Evolutionary conservation across 805 yeast genomes (phyloP), one percentile per base, ranked within the genome.

Genomic region (Candida orba): DNA sequence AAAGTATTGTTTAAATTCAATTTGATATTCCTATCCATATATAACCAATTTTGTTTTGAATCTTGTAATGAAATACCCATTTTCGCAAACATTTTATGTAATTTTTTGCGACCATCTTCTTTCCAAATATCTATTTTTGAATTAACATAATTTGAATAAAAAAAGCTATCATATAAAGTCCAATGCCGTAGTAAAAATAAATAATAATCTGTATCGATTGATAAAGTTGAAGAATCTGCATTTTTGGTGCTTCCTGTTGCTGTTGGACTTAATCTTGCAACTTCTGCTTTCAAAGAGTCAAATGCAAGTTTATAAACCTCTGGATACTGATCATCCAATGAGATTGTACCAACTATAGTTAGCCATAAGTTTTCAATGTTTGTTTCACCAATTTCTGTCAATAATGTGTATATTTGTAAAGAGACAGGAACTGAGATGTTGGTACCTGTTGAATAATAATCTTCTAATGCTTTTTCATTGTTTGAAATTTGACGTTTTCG

Each of bases 41-140:
- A 95, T 23, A 83, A 71, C 98, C 98, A 93, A 44, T 80, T 80
- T 61, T 93, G 96, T 56, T 81, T 84, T 0, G 98, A 93, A n/a
- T 83, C 81, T 6, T 79, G 82, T 39, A 93, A 68, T 1, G 96
- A 82, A 6, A 93, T 83, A 8, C 99, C 99, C 96, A 95, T 93
- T 53, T 84, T 78, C 2, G 99, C 99, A 66, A 93, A 87, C 76
- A 93, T 73, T 54, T 89, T 88, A 59, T 90, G 95, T 40, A 93
- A 67, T 51, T 80, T 76, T 58, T 86, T 88, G 51, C 82, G 76
- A 6, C 99, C 99, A 45, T 84, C 90, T 56, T 87, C 96, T 29
- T 90, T 83, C 93, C 96, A 93, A 33, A 93, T 67, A 44, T 79
- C 79, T 44, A 93, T 67, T 59, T 89, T 86, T 12, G 98, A 84